These are phyloP conservation scores for Clitopilus passeckerianus DNA, from an alignment of 768 basidiomycete genomes.

Conservation along the genomic window DNA sequence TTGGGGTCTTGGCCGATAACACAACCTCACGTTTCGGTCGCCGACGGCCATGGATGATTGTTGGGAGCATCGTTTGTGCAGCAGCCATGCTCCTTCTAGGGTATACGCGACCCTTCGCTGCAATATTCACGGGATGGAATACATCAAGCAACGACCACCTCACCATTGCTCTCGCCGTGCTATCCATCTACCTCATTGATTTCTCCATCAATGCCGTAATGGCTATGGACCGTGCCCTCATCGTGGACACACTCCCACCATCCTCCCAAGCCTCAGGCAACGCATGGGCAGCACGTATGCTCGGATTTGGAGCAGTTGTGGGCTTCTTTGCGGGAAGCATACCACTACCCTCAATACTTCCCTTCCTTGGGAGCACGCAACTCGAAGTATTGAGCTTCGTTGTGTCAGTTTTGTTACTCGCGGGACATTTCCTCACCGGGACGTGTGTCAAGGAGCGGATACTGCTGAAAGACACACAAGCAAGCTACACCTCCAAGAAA, in stretches of 20 bases:
- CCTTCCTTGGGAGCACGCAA: slow-evolving; percentile 76
- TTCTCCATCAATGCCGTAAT: slow-evolving; percentile 67
- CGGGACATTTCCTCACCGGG: slow-evolving; percentile 60
- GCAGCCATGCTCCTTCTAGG: slow-evolving; percentile 81
- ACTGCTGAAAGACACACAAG: slow-evolving; percentile 32
- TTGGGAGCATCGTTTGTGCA: slow-evolving; percentile 59
- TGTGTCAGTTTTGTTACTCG: slow-evolving; percentile 62
- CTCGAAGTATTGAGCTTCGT: slow-evolving; percentile 78
- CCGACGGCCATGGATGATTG: slow-evolving; percentile 81
- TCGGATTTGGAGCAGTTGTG: slow-evolving; percentile 77
- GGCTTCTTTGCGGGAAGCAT: slow-evolving; percentile 89
- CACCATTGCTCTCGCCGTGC: slow-evolving; percentile 74
- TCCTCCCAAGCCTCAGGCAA: slow-evolving; percentile 78
- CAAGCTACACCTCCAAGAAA: slow-evolving; percentile 1
- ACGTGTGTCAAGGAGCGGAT: slow-evolving; percentile 69
- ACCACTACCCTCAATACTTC: slow-evolving; percentile 63
- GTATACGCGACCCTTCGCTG: slow-evolving; percentile 69
- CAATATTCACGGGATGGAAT: slow-evolving; percentile 32
- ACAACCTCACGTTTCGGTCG: slow-evolving; percentile 82
- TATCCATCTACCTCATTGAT: slow-evolving; percentile 47
- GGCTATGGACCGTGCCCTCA: slow-evolving; percentile 84
- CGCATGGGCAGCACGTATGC: slow-evolving; percentile 95
- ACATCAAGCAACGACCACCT: slow-evolving; percentile 51
- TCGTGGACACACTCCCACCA: slow-evolving; percentile 81
- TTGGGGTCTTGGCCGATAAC: slow-evolving; percentile 84